Percentiles rank a stretch among this genome's conserved stretches.
Conservation (phyloP, 1,284 basidiomycete genomes). For the Chondrostereum purpureum region DNA sequence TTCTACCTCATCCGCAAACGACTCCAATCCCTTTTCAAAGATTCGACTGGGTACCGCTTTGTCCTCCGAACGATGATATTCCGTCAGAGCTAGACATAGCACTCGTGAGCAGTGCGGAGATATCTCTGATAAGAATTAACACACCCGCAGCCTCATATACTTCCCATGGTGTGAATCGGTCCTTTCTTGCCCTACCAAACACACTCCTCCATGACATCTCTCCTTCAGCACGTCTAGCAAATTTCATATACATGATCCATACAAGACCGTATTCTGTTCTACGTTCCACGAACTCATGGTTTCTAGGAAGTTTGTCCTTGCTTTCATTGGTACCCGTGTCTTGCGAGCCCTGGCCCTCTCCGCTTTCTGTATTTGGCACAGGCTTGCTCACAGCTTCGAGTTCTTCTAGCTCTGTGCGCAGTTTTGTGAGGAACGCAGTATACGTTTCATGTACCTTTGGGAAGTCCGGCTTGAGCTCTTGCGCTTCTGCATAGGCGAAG, state of each 20-base stretch:
- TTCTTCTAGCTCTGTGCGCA: constrained; percentile 70
- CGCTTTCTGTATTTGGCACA: too few species aligned
- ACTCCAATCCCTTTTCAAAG: constrained; percentile 90
- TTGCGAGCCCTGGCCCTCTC: too few species aligned
- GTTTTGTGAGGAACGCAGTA: constrained; percentile 63
- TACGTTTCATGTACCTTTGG: constrained; percentile 64
- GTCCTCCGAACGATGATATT: constrained; percentile 92
- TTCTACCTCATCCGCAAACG: constrained; percentile 77
- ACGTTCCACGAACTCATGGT: constrained; percentile 55
- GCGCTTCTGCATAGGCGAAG: constrained; percentile 81
- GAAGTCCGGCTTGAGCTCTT: constrained; percentile 66
- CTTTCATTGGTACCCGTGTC: not conserved
- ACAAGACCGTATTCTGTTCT: constrained; percentile 67
- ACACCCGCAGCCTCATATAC: constrained; percentile 88
- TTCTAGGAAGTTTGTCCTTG: constrained; percentile 25
- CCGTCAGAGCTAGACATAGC: constrained; percentile 78
- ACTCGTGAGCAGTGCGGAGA: too few species aligned
- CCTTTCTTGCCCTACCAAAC: constrained; percentile 83
- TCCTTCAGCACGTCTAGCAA: constrained; percentile 80
- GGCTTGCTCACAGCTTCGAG: constrained; percentile 48
- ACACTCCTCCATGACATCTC: constrained; percentile 69
- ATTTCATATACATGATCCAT: constrained; percentile 90
- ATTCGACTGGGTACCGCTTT: constrained; percentile 83
- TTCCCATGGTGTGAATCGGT: constrained; percentile 85
- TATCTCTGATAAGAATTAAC: constrained; percentile 20